phyloP scores from a whole-genome alignment of 345 rosid genomes.

The Corymbia maculata region DNA sequence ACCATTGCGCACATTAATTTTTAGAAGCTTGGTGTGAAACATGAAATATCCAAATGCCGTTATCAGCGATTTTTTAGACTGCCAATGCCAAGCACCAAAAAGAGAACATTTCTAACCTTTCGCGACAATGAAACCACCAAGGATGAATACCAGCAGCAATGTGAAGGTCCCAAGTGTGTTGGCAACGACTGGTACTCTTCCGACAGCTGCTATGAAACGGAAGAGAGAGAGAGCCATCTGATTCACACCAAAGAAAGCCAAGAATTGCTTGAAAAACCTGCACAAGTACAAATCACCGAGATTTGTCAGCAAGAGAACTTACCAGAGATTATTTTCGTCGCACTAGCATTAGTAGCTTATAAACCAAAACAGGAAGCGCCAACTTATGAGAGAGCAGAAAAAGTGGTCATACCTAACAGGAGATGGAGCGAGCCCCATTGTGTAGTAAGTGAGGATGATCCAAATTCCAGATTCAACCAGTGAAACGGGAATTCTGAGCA shows the following conservation, averaged over 20 bases:
- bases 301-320: neutral
- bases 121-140: slow-evolving; percentile 29
- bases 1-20: neutral
- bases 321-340: neutral
- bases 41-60: neutral
- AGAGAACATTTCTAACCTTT: slow-evolving; percentile 9
- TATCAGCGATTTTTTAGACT: neutral
- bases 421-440: slow-evolving; percentile 44
- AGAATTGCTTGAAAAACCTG: slow-evolving; percentile 41
- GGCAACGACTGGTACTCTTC: slow-evolving; percentile 41
- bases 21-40: neutral
- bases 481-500: slow-evolving; percentile 43
- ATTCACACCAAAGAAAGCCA: slow-evolving; percentile 20
- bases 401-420: slow-evolving; percentile 17
- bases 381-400: neutral
- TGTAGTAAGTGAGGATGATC: slow-evolving; percentile 36
- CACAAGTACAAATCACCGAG: neutral
- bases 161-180: slow-evolving; percentile 36
- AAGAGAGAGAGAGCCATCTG: slow-evolving; percentile 47
- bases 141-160: slow-evolving; percentile 22
- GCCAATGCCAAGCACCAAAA: neutral
- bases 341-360: neutral
- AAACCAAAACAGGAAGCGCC: neutral
- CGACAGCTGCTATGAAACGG: slow-evolving; percentile 36
- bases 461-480: slow-evolving; percentile 39